These are phyloP conservation scores for Tubosaeta sp. DNA, from an alignment of 768 basidiomycete genomes.

Conservation along the genomic window DNA sequence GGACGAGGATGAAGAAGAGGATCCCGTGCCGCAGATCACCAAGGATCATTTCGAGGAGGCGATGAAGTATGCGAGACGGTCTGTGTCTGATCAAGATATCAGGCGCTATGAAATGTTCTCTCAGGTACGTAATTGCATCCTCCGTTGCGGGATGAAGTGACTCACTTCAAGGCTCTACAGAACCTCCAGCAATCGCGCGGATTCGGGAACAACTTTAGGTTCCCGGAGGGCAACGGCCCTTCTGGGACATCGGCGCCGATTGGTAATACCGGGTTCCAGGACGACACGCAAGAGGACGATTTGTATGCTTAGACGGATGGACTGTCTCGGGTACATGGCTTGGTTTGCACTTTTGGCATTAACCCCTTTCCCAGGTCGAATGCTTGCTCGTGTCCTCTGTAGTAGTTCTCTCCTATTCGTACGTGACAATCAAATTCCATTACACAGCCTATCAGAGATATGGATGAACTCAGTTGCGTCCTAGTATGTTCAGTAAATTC, in stretches of 20 bases:
- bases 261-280: constrained; percentile 77
- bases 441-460: constrained; percentile 1
- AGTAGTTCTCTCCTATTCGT: constrained; percentile 2
- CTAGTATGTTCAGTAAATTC: too few relatives aligned
- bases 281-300: constrained; percentile 87
- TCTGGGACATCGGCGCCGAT: constrained; percentile 37
- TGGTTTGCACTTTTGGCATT: neutral
- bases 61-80: constrained; percentile 47
- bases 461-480: neutral
- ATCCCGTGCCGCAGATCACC: too few relatives aligned
- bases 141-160: neutral
- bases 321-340: neutral
- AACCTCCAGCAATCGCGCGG: constrained; percentile 88
- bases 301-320: constrained; percentile 62
- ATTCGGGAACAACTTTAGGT: constrained; percentile 96
- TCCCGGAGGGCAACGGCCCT: constrained; percentile 71
- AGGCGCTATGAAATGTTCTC: constrained; percentile 98
- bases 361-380: neutral
- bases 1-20: constrained; percentile 47
- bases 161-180: constrained; percentile 34
- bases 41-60: constrained; percentile 90
- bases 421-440: constrained; percentile 5
- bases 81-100: constrained; percentile 88
- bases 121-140: constrained; percentile 48
- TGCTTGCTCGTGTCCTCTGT: neutral